Evolutionary conservation across 2,329 filamentous ascomycete species (phyloP), one percentile per base, ranked within the genome.

Genomic region (Sporothrix protearum): DNA sequence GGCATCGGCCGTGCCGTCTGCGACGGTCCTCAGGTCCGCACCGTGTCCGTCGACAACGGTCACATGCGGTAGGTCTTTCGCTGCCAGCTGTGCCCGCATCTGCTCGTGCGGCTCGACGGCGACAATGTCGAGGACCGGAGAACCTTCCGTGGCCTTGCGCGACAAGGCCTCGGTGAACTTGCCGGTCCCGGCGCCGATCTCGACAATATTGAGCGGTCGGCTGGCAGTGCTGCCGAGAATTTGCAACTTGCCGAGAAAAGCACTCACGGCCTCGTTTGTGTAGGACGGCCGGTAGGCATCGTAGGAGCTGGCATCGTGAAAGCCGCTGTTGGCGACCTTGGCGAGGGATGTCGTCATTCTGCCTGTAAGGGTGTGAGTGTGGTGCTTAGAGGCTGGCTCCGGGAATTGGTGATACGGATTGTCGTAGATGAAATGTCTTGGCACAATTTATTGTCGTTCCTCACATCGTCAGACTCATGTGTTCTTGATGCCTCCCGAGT

Each of bases 231-330:
- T 9, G 5, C 19, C 25, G n/a, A 30, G 25, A 8, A 92, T 78
- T 6, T 82, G 80, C n/a, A 91, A 81, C 66, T 84, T 82, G 19
- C 78, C 75, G 3, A 94, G 84, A 22, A 94, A 85, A 47, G 81
- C 79, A 25, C 86, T 81, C 16, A 92, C 86, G 4, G 88, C 87
- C 71, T 84, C 83, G 0, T 83, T 75, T 1, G 87, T 85, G 78
- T 93, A 93, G 0, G 88, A 87, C 1, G 92, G 91, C 16, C 91
- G 86, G 78, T 93, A 83, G 51, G 84, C 79, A 77, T 93, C 90
- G 79, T 94, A 93, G 28, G 83, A 82, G 1, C 83, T 78, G 22
- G 89, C 90, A 74, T 92, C 84, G 74, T 85, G 81, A 79, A 93
- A 93, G 71, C 90, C 90, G 68, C 90, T 83, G 6, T 78, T 76